Evolutionary conservation across 805 yeast species (phyloP), one percentile per base, ranked within the genome.

Genomic region (Kregervanrija pseudodelftensis): DNA sequence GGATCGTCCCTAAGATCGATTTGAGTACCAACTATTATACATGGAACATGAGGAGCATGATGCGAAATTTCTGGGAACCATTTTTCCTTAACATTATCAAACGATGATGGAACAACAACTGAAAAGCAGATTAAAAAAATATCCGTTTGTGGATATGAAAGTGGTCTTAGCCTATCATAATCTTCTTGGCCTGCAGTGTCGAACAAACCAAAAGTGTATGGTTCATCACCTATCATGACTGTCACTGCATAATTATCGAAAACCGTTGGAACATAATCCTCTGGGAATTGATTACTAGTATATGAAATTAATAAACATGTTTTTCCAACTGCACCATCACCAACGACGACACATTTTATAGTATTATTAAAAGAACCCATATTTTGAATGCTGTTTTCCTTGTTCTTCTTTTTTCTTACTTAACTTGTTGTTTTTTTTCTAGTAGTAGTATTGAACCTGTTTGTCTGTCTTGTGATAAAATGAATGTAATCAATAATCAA

Each of bases 101-200:
- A 87, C 13, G 93, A 82, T 30, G 83, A 74, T 31, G 90, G 95
- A 55, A 80, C 84, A 37, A 84, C 82, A 7, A 89, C 80, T 5
- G 95, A 85, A 63, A 88, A 89, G 65, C 96, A 89, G 47, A 86
- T 77, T 43, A 89, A 66, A 59, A 89, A 89, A 33, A 89, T 84
- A 56, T 87, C 95, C 0, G 96, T 88, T 60, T 89, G 95, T 3
- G 96, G 95, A 58, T 89, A 89, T 8, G 93, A 83, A 49, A 89
- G 69, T 3, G 96, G 96, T 64, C 96, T 74, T 57, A 88, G 72
- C 49, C 95, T 73, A 62, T 89, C 96, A 63, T 88, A 88, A 61
- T 88, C 96, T 58, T 85, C 84, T 65, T 89, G 96, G 28, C 96
- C 96, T 3, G 96, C 96, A 12, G 96, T 89, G 75, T 89, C 96